Base-by-base conservation (phyloP, 2,329 filamentous ascomycete species). In the Lachnellula suecica region DNA sequence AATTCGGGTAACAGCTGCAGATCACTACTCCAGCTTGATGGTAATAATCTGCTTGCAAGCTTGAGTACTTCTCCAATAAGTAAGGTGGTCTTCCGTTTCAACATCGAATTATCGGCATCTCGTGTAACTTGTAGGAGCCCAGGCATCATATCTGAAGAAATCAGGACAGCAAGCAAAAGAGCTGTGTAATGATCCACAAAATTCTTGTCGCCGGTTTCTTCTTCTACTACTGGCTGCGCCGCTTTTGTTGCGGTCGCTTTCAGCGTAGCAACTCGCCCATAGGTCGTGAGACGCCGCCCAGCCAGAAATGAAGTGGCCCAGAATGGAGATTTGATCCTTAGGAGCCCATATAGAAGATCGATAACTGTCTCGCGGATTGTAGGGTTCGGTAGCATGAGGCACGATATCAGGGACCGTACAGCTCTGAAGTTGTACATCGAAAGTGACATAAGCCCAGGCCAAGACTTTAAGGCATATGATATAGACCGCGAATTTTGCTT, bases 271-370 rank as follows among this genome's bases (percentile, higher is more conserved):
- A 97, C 92, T 63, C 95, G 83, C n/a, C 92, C 93, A 68, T 99
- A 99, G 0, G 94, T 99, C 1, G 95, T 99, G 43, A 99, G 76
- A 54, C 95, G 81, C 59, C 94, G 83, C 7, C 94, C 95, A 31
- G 95, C 94, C 43, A 99, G 80, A 68, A 96, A 99, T 0, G 93
- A 95, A 0, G 91, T 92, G 7, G 94, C 95, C 94, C 94, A 99
- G 8, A 91, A 86, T 40, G 94, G 85, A 53, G 92, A 87, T 62
- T 97, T 97, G 66, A 99, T 97, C 31, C 93, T 85, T 47, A 99
- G 71, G 2, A 87, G 68, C 0, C 79, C 79, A 64, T 95, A 97
- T 17, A 99, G 72, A 11, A 99, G 75, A 68, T 99, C 94, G 55
- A 99, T 79, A 17, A 97, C 84, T 1, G 92, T 87, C 65, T 96